These are phyloP conservation scores for Coemansia sp. DNA, from an alignment of 192 early-diverging fungal species.

Conservation along the genomic window DNA sequence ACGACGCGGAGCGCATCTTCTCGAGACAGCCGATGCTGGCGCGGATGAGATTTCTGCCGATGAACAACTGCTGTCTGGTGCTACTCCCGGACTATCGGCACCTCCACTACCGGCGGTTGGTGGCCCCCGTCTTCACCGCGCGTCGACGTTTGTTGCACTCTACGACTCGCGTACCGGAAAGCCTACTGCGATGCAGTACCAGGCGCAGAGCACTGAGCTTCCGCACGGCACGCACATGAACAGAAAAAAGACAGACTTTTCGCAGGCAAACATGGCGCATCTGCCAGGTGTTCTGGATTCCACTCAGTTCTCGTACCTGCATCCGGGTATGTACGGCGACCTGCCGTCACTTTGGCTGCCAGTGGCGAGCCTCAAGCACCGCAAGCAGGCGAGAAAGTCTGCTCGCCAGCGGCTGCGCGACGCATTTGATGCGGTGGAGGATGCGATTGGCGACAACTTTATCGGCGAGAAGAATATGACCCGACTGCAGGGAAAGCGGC, in stretches of 20 bases:
- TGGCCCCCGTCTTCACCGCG: not conserved
- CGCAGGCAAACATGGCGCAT: slow-evolving; percentile 40
- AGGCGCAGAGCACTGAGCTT: slow-evolving; percentile 26
- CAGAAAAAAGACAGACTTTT: slow-evolving; percentile 37
- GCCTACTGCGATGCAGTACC: slow-evolving; percentile 34
- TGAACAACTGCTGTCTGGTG: not conserved
- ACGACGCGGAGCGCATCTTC: slow-evolving; percentile 1
- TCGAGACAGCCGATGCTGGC: not conserved
- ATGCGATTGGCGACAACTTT: slow-evolving; percentile 29
- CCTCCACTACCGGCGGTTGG: not conserved
- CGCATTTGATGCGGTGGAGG: slow-evolving; percentile 11
- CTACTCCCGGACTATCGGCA: not conserved
- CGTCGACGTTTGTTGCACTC: slow-evolving; percentile 19
- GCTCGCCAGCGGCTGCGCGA: slow-evolving; percentile 16
- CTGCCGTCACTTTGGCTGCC: slow-evolving; percentile 50
- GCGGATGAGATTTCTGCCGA: not conserved
- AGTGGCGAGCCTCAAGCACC: slow-evolving; percentile 25
- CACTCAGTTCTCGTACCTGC: slow-evolving; percentile 39
- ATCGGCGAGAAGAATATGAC: slow-evolving; percentile 23
- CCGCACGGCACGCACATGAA: slow-evolving; percentile 42
- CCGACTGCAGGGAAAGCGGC: slow-evolving; percentile 18
- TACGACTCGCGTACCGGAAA: slow-evolving; percentile 14
- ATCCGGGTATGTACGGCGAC: slow-evolving; percentile 45
- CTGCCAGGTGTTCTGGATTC: slow-evolving; percentile 37
- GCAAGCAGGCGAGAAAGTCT: slow-evolving; percentile 13